These are phyloP conservation scores for Sistotremastrum suecicum DNA, from an alignment of 768 basidiomycete genomes.

Conservation along the genomic window DNA sequence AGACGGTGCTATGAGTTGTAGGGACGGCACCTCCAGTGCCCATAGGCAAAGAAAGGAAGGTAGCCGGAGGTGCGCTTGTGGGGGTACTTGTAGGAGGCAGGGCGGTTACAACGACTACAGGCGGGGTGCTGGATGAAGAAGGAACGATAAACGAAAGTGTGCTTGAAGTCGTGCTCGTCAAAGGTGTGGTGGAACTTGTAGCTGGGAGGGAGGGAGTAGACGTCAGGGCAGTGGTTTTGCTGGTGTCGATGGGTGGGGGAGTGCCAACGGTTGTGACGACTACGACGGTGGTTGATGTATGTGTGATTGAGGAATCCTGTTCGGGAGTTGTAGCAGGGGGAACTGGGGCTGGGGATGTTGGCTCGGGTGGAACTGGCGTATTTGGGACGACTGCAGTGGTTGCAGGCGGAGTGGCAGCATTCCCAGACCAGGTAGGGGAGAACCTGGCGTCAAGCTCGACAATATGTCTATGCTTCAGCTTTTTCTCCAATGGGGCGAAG, in stretches of 20 bases:
- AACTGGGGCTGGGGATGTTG: no score
- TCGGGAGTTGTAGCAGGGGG: no score
- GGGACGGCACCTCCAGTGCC: no score
- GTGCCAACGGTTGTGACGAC: constrained; percentile 1
- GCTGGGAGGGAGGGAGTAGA: not conserved
- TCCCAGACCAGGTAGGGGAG: not conserved
- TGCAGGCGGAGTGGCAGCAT: not conserved
- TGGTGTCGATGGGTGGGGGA: constrained; percentile 3
- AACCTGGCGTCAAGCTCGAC: constrained; percentile 1
- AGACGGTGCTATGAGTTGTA: no score
- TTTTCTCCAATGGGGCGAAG: no score
- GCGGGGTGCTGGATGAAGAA: not conserved
- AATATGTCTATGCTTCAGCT: no score
- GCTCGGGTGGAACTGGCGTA: not conserved
- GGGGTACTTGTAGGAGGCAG: not conserved
- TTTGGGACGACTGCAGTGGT: not conserved
- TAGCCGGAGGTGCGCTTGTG: not conserved
- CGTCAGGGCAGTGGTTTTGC: not conserved
- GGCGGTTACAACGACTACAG: not conserved
- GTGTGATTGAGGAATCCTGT: no score
- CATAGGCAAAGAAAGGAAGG: not conserved
- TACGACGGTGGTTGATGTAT: not conserved
- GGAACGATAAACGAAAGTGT: not conserved
- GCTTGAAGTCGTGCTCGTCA: not conserved
- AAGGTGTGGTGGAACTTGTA: not conserved